Evolutionary conservation across 2,329 filamentous ascomycete genomes (phyloP), one percentile per base, ranked within the genome.

Genomic region (Trichoderma afroharzianum): DNA sequence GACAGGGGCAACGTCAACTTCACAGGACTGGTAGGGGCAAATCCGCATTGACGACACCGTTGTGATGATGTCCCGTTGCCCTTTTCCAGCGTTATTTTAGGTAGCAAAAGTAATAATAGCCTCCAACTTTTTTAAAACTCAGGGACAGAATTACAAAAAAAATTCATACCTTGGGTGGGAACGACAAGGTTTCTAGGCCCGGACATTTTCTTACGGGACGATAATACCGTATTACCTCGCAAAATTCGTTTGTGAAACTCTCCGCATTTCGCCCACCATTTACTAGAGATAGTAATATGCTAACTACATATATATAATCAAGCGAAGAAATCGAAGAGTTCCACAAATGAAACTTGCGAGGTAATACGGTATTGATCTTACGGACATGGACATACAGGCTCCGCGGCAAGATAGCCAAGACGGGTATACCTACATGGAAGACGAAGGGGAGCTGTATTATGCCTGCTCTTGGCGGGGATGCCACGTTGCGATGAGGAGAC

Each of bases 1-100:
- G 53, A 24, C 61, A 59, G 53, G 47, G 32, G 55, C 67, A 70
- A 53, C 68, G 68, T 24, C 68, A 64, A 50, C 21, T 58, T 18
- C 50, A 63, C 15, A 71, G 53, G 36, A n/a, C 15, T 8, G 58
- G 47, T n/a, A 71, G 62, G 18, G 63, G 57, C 30, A 68, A 63
- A 53, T 57, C 70, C 26, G 33, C 21, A 18, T 43, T 68, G 8
- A 55, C 57, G 6, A 68, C 70, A 4, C 26, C 61, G 4, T 15
- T 69, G n/a, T 69, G 57, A 69, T 68, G 57, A 68, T 53, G 33
- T 15, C 57, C 15, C 4, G 28, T 43, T 15, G 15, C 53, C 11
- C 7, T 55, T 66, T 26, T 21, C 8, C 63, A 11, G 6, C 21
- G 14, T 39, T 57, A n/a, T 21, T 57, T 43, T 28, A 15, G 50